These are phyloP conservation scores for Meripilus lineatus DNA, from an alignment of 1,284 basidiomycete genomes.

Conservation along the genomic window DNA sequence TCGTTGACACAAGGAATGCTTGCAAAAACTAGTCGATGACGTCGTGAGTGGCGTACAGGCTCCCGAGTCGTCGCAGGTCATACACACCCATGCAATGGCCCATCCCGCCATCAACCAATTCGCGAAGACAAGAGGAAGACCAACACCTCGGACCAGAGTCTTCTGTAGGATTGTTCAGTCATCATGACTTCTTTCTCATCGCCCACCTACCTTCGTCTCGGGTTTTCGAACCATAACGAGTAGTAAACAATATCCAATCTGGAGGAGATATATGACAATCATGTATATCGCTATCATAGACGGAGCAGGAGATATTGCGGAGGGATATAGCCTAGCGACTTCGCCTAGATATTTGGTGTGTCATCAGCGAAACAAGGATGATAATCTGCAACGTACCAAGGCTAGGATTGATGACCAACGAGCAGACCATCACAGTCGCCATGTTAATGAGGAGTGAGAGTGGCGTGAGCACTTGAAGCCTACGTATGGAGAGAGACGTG, in stretches of 20 bases:
- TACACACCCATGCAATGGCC: slow-evolving; percentile 74
- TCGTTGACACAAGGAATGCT: slow-evolving; percentile 55
- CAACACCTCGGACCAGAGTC: slow-evolving; percentile 72
- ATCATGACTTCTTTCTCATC: too few relatives aligned
- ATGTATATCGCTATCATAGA: slow-evolving; percentile 66
- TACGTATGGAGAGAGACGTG: slow-evolving; percentile 21
- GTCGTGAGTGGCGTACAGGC: too few relatives aligned
- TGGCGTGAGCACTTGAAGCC: slow-evolving; percentile 75
- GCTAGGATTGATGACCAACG: slow-evolving; percentile 49
- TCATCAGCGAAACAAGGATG: not conserved
- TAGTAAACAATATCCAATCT: slow-evolving; percentile 79
- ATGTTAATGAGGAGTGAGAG: slow-evolving; percentile 72
- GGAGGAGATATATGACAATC: slow-evolving; percentile 50
- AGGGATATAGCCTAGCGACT: slow-evolving; percentile 56
- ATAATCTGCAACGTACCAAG: slow-evolving; percentile 33
- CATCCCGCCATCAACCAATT: slow-evolving; percentile 83
- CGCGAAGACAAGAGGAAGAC: slow-evolving; percentile 70
- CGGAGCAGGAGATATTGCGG: slow-evolving; percentile 68
- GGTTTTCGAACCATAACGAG: slow-evolving; percentile 66
- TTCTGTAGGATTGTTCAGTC: slow-evolving; percentile 32
- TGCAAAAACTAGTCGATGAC: slow-evolving; percentile 44
- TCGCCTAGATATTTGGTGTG: slow-evolving; percentile 31
- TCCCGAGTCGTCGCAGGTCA: not conserved
- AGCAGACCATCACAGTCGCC: slow-evolving; percentile 53
- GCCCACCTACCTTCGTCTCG: slow-evolving; percentile 67